Evolutionary conservation across 306 rosid species (phyloP), one percentile per base, ranked within the genome.

Genomic region (Gastrolobium villosum): DNA sequence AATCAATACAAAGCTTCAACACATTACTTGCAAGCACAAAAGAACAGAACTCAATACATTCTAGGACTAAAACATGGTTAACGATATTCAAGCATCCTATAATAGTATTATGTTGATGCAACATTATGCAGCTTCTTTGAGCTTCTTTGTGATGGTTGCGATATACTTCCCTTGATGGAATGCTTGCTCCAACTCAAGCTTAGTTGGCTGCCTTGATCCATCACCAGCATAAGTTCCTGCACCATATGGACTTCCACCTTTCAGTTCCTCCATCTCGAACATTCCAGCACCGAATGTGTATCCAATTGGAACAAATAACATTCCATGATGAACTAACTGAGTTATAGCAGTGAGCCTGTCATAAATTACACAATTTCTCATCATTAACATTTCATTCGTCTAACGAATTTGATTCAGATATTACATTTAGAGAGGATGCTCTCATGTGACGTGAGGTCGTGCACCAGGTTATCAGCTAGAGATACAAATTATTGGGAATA

Each of bases 201-300:
- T 75, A 4, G 93, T 48, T 84, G 97, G 97, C 45, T 90, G 87
- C 65, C 97, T 88, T 6, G 94, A 83, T 10, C 94, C 97, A 74
- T 91, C 97, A 61, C 94, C 94, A 4, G 91, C 93, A 52, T 34
- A 89, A 32, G 93, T 89, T 81, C 97, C 97, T 1, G 94, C 89
- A 77, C 97, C 94, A n/a, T 92, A 89, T 2, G 97, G 97, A 70
- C 93, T 92, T 79, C 97, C 97, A 14, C 97, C 94, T 65, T 92
- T 92, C 20, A 89, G 81, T 6, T 80, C 46, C 55, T 88, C 91
- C 97, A 89, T 92, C 85, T 89, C 94, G 52, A 89, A 89, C 97
- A 92, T 92, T 80, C 97, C 94, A 20, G 92, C 88, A 15, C 97
- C 97, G 32, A 92, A 92, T 74, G 97, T 92, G 80, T 92, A 92